Evolutionary conservation across 805 yeast genomes (phyloP).

Genomic region (Cyberlindnera maritima): DNA sequence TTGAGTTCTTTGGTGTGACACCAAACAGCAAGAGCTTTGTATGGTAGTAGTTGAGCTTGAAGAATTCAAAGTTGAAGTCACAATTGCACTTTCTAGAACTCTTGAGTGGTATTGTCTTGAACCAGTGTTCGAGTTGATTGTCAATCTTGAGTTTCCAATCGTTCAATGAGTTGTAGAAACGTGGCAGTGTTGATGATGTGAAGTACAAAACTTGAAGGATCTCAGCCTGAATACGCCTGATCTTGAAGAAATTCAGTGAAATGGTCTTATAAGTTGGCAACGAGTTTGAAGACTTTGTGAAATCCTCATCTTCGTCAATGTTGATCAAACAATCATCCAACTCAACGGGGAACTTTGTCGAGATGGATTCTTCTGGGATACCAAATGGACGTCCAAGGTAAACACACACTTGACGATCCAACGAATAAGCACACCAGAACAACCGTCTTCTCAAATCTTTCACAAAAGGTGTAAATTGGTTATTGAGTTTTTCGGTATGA

Average conservation of each 20-base stretch:
- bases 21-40: slow-evolving; percentile 73
- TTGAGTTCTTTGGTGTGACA: slow-evolving; percentile 65
- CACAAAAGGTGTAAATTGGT: slow-evolving; percentile 47
- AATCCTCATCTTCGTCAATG: slow-evolving; percentile 37
- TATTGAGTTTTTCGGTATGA: slow-evolving; percentile 58
- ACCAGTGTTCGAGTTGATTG: slow-evolving; percentile 61
- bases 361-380: slow-evolving; percentile 76
- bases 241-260: slow-evolving; percentile 61
- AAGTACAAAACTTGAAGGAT: slow-evolving; percentile 73
- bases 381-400: slow-evolving; percentile 88
- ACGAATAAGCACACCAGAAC: slow-evolving; percentile 86
- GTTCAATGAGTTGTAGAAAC: slow-evolving; percentile 48
- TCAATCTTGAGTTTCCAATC: slow-evolving; percentile 64
- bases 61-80: slow-evolving; percentile 66
- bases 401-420: slow-evolving; percentile 84
- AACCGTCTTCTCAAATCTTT: slow-evolving; percentile 70
- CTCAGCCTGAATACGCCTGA: slow-evolving; percentile 75
- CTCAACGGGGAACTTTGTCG: slow-evolving; percentile 67
- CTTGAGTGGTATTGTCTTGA: slow-evolving; percentile 48
- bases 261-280: slow-evolving; percentile 66
- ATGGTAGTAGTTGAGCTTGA: slow-evolving; percentile 74
- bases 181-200: slow-evolving; percentile 61
- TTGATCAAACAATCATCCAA: slow-evolving; percentile 70
- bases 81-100: slow-evolving; percentile 63
- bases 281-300: slow-evolving; percentile 34